These are phyloP conservation scores for Syzygium aqueum DNA, from an alignment of 345 rosid genomes.

Conservation along the genomic window DNA sequence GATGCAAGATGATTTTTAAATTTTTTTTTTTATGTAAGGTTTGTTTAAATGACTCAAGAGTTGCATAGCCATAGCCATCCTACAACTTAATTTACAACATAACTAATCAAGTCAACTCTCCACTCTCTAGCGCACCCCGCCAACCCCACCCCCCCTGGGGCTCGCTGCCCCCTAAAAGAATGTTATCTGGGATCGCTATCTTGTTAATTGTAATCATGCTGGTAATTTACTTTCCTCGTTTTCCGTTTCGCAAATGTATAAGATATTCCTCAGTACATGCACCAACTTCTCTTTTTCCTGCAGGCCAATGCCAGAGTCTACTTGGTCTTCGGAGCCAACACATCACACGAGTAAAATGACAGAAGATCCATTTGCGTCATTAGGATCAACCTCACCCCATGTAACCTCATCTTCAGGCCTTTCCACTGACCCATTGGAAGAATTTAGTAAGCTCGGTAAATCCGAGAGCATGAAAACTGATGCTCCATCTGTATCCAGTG, in stretches of 20 bases:
- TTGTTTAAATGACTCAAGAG: not conserved
- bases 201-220: not conserved
- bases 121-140: not conserved
- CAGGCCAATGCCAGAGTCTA: conserved; percentile 5
- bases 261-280: not conserved
- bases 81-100: not conserved
- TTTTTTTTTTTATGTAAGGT: not conserved
- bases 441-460: conserved; percentile 5
- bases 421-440: conserved; percentile 11
- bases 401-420: conserved; percentile 5
- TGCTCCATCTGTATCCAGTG: conserved; percentile 8
- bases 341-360: not conserved
- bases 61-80: not conserved
- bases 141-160: not conserved
- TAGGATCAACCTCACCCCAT: conserved; percentile 6
- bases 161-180: not conserved
- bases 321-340: conserved; percentile 11
- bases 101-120: not conserved
- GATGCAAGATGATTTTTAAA: not conserved
- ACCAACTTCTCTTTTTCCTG: not conserved
- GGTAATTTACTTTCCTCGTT: not conserved
- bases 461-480: conserved; percentile 5
- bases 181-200: not conserved
- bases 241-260: not conserved
- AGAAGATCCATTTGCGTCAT: conserved; percentile 11